These are phyloP conservation scores for Hypomyces perniciosus DNA, from an alignment of 2,329 filamentous ascomycete genomes.

Conservation along the genomic window DNA sequence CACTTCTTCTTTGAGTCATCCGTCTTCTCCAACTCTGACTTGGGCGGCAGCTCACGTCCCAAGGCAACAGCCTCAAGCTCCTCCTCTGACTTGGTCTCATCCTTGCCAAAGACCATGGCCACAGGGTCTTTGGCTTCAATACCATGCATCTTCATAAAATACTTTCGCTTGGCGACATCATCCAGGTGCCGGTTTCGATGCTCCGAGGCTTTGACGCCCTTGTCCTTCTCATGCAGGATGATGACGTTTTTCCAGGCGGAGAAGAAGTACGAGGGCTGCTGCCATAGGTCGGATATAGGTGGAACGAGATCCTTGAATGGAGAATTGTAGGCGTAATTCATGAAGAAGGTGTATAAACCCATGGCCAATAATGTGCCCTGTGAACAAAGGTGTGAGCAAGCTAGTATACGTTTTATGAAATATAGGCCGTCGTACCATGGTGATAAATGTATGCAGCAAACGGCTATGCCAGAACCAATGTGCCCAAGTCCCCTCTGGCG, in stretches of 20 bases:
- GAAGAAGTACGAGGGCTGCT: conserved; percentile 63
- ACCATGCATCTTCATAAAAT: conserved; percentile 82
- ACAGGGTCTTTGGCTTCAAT: conserved; percentile 59
- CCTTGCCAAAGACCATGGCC: conserved; percentile 37
- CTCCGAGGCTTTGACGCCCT: conserved; percentile 61
- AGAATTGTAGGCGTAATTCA: conserved; percentile 73
- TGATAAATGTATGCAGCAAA: conserved; percentile 73
- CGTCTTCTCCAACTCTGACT: conserved; percentile 20
- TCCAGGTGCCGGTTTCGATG: conserved; percentile 68
- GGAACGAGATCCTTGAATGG: conserved; percentile 77
- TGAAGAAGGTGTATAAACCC: conserved; percentile 65
- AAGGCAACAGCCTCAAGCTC: conserved; percentile 31
- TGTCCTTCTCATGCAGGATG: conserved; percentile 68
- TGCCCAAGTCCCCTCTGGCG: conserved; percentile 72
- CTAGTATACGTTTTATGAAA: background rate
- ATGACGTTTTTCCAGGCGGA: conserved; percentile 65
- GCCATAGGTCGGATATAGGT: conserved; percentile 58
- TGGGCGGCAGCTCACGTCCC: conserved; percentile 29
- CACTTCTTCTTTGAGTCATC: conserved; percentile 59
- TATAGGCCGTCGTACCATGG: conserved; percentile 55
- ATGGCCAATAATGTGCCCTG: conserved; percentile 63
- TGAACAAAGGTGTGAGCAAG: background rate
- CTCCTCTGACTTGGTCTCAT: conserved; percentile 29
- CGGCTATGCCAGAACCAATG: conserved; percentile 79
- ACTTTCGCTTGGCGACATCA: conserved; percentile 79